phyloP scores from a whole-genome alignment of 805 yeast genomes.

The Candida sonorensis region DNA sequence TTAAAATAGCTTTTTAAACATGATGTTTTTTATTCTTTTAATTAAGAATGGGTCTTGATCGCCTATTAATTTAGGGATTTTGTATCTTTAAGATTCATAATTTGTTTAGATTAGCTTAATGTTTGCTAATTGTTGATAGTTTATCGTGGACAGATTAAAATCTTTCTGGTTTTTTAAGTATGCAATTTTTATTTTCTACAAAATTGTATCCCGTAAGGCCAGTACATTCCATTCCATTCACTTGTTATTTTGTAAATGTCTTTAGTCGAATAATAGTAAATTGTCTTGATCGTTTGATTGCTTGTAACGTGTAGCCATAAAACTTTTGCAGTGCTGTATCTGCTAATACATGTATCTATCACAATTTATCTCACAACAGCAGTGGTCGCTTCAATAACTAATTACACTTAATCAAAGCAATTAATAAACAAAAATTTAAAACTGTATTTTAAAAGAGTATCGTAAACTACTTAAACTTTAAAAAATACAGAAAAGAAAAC shows the following conservation, averaged over 20 bases:
- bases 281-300: too few relatives aligned
- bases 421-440: too few relatives aligned
- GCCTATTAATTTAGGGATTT: slow-evolving; percentile 31
- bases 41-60: slow-evolving; percentile 11
- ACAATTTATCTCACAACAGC: too few relatives aligned
- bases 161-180: slow-evolving; percentile 24
- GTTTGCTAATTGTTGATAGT: slow-evolving; percentile 22
- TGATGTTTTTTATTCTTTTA: slow-evolving; percentile 3
- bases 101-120: slow-evolving; percentile 9
- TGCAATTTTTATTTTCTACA: slow-evolving; percentile 14
- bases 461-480: too few relatives aligned
- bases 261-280: too few relatives aligned
- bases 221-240: slow-evolving; percentile 16
- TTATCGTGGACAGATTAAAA: slow-evolving; percentile 20
- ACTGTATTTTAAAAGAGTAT: too few relatives aligned
- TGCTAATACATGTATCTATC: too few relatives aligned
- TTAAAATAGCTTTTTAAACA: slow-evolving; percentile 4
- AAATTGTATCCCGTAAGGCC: slow-evolving; percentile 31
- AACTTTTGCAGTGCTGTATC: too few relatives aligned
- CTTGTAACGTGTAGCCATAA: too few relatives aligned
- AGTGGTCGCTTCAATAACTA: too few relatives aligned
- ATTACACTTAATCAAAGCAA: too few relatives aligned
- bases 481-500: too few relatives aligned
- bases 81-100: slow-evolving; percentile 7
- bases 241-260: background rate